Percentiles rank a stretch among this genome's conserved stretches.
Evolutionary conservation across 768 basidiomycete species (phyloP).

Genomic region (Baorangia bicolor): DNA sequence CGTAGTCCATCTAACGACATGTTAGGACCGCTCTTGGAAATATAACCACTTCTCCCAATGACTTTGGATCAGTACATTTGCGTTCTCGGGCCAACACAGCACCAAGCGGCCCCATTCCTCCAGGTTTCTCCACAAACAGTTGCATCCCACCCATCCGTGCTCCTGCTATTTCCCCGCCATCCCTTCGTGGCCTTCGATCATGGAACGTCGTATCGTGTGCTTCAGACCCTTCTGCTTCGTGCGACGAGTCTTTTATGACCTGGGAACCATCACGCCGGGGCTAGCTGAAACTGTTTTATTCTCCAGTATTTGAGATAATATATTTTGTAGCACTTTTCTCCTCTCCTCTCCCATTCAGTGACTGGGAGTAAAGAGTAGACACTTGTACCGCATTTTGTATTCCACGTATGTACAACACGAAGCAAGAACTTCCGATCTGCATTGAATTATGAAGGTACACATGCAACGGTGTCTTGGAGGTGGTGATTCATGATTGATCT

Average conservation of each 20-base stretch:
- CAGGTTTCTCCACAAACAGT: constrained; percentile 10
- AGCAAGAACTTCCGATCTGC: neutral
- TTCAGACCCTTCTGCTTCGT: constrained; percentile 35
- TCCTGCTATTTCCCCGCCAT: constrained; percentile 21
- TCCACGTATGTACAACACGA: neutral
- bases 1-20: constrained; percentile 8
- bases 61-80: constrained; percentile 12
- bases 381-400: neutral
- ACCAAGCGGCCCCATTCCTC: neutral
- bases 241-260: constrained; percentile 60
- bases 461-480: neutral
- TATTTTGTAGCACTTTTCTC: neutral
- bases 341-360: neutral
- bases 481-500: neutral
- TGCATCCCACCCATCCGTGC: constrained; percentile 19
- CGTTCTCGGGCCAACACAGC: constrained; percentile 16
- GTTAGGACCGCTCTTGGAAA: constrained; percentile 44
- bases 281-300: constrained; percentile 12
- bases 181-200: constrained; percentile 14
- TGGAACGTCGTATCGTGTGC: constrained; percentile 20
- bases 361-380: neutral
- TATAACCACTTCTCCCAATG: constrained; percentile 28
- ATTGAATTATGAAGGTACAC: neutral
- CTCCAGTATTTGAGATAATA: neutral
- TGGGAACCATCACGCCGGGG: constrained; percentile 51